Percentiles rank a stretch among this genome's conserved stretches.
These are phyloP conservation scores for Paramyrothecium roridum DNA, from an alignment of 2,329 filamentous ascomycete genomes.

Conservation along the genomic window DNA sequence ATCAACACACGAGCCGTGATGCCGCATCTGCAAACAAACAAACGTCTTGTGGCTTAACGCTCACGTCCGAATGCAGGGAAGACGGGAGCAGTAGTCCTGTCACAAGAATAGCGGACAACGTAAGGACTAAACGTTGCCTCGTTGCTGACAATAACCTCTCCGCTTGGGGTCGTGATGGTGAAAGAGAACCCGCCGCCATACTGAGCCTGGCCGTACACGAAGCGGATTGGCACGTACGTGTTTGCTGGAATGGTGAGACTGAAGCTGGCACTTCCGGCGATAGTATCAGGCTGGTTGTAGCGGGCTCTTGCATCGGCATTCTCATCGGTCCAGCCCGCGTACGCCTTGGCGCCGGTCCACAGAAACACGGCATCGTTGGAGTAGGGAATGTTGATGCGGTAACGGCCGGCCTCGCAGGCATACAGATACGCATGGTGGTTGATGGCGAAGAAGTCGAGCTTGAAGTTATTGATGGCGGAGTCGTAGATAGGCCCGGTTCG, in stretches of 20 bases:
- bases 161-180: conserved; percentile 5
- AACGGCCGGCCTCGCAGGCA: conserved; percentile 15
- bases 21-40: too few relatives aligned
- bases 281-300: conserved; percentile 11
- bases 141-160: conserved; percentile 6
- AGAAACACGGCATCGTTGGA: conserved; percentile 11
- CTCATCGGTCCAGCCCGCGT: conserved; percentile 14
- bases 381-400: conserved; percentile 13
- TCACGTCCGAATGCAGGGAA: conserved; percentile 5
- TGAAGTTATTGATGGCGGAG: conserved; percentile 2
- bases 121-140: conserved; percentile 3
- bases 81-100: conserved; percentile 3
- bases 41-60: neutral
- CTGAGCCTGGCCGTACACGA: conserved; percentile 10
- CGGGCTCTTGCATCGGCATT: conserved; percentile 14
- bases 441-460: conserved; percentile 15
- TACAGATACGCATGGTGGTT: conserved; percentile 21
- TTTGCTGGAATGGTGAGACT: conserved; percentile 8
- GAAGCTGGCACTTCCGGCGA: conserved; percentile 12
- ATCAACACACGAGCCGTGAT: too few relatives aligned
- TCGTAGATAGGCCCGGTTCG: neutral
- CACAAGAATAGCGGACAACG: conserved; percentile 6
- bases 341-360: conserved; percentile 16
- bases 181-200: conserved; percentile 7
- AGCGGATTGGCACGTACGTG: conserved; percentile 9